Conservation (phyloP, 2,329 filamentous ascomycete species). For the Colletotrichum truncatum region DNA sequence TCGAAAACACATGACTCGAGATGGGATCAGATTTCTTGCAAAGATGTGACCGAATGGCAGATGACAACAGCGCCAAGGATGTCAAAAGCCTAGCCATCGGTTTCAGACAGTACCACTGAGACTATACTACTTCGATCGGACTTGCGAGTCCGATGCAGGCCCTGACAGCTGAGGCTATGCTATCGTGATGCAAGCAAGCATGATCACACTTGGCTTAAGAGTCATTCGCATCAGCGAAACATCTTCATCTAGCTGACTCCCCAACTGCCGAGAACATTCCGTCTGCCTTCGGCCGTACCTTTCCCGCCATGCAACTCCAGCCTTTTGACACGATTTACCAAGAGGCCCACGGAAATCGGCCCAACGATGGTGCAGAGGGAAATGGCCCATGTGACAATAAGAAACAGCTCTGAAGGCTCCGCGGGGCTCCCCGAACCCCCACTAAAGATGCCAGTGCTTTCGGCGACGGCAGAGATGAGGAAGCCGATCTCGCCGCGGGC, state of each 20-base stretch:
- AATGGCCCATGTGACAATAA: constrained; percentile 65
- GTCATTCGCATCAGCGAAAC: neutral
- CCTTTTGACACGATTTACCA: constrained; percentile 52
- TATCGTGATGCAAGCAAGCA: neutral
- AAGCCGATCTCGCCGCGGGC: constrained; percentile 85
- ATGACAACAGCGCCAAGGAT: neutral
- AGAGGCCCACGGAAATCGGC: constrained; percentile 56
- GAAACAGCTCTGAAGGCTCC: constrained; percentile 52
- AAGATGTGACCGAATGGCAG: neutral
- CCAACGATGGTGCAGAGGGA: constrained; percentile 63
- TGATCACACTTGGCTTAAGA: neutral
- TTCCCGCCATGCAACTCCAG: constrained; percentile 31
- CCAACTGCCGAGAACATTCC: constrained; percentile 27
- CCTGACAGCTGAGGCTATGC: neutral
- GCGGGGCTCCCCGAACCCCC: constrained; percentile 6
- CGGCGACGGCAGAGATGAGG: constrained; percentile 75
- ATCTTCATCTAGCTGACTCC: constrained; percentile 10
- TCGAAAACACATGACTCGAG: constrained; percentile 2
- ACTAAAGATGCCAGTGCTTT: constrained; percentile 57
- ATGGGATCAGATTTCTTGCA: neutral
- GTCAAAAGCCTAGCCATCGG: neutral
- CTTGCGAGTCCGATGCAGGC: neutral
- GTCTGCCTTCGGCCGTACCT: neutral
- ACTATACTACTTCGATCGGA: neutral
- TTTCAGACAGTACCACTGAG: neutral